Conservation (phyloP, 805 yeast genomes). For the Geotrichum ghanense region DNA sequence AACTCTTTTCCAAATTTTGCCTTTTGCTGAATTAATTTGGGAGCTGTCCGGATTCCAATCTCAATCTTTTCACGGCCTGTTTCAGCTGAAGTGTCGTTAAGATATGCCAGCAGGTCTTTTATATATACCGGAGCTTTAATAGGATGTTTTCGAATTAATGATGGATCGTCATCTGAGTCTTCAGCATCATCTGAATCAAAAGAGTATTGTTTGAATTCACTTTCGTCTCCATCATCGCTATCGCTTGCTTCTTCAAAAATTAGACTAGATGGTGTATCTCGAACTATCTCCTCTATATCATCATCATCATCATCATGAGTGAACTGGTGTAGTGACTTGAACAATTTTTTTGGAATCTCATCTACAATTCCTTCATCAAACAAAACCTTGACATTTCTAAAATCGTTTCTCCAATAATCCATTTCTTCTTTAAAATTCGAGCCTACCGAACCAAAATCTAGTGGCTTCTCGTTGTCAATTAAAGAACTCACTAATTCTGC, state of each 20-base stretch:
- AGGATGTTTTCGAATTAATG: slow-evolving; percentile 24
- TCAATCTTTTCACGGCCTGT: slow-evolving; percentile 38
- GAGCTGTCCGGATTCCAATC: slow-evolving; percentile 40
- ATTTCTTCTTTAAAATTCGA: slow-evolving; percentile 14
- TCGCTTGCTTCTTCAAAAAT: slow-evolving; percentile 20
- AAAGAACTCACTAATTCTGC: slow-evolving; percentile 33
- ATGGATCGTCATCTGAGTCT: too few species aligned
- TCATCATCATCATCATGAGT: slow-evolving; percentile 8
- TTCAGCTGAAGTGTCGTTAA: slow-evolving; percentile 32
- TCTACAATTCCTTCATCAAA: slow-evolving; percentile 7
- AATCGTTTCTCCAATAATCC: slow-evolving; percentile 11
- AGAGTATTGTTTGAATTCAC: slow-evolving; percentile 17
- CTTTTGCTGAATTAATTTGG: slow-evolving; percentile 57
- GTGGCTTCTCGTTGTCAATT: slow-evolving; percentile 13
- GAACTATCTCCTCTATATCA: slow-evolving; percentile 11
- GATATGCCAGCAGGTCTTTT: slow-evolving; percentile 54
- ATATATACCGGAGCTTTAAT: slow-evolving; percentile 52
- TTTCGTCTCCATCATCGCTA: slow-evolving; percentile 24
- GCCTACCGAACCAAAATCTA: slow-evolving; percentile 19
- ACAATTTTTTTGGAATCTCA: slow-evolving; percentile 11
- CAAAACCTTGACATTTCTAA: slow-evolving; percentile 5
- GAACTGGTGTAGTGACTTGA: slow-evolving; percentile 2
- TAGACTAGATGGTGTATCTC: slow-evolving; percentile 20
- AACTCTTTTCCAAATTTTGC: slow-evolving; percentile 50
- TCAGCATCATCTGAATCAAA: slow-evolving; percentile 25